Percentiles rank a stretch among this genome's conserved stretches.
These are phyloP conservation scores for Crucihimalaya himalaica DNA, from an alignment of 345 rosid species.

Conservation along the genomic window DNA sequence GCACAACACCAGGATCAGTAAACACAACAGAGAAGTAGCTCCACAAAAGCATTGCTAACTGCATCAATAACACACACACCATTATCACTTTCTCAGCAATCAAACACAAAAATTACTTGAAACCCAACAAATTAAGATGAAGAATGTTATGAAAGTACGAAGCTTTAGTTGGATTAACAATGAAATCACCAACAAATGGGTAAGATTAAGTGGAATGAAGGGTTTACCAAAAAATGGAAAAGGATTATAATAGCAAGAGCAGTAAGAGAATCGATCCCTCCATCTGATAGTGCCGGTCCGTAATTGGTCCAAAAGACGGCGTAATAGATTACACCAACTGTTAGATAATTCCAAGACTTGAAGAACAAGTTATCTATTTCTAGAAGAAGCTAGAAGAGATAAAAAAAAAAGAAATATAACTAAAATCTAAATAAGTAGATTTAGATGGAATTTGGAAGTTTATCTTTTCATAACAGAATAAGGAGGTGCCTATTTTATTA, in stretches of 20 bases:
- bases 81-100: conserved; percentile 8
- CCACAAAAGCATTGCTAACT: conserved; percentile 94
- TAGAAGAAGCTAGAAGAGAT: too few relatives aligned
- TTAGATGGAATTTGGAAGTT: too few relatives aligned
- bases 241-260: conserved; percentile 65
- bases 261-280: conserved; percentile 62
- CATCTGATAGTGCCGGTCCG: conserved; percentile 69
- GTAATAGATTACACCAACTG: conserved; percentile 92
- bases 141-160: conserved; percentile 3
- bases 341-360: too few relatives aligned
- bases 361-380: too few relatives aligned
- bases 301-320: conserved; percentile 87
- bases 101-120: conserved; percentile 1
- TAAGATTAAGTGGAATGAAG: background rate
- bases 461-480: too few relatives aligned
- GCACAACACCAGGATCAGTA: conserved; percentile 92
- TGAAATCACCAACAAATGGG: background rate
- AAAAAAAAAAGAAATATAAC: too few relatives aligned
- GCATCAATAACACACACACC: conserved; percentile 29
- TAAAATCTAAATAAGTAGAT: too few relatives aligned
- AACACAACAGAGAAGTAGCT: conserved; percentile 95
- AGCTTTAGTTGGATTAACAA: conserved; percentile 5
- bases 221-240: conserved; percentile 76
- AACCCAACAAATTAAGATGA: background rate
- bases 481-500: too few relatives aligned